A percentile compares a stretch with the other conserved stretches of the same genome.
Evolutionary conservation across 106 monocot species (phyloP).

Genomic region (Narthecium ossifragum): DNA sequence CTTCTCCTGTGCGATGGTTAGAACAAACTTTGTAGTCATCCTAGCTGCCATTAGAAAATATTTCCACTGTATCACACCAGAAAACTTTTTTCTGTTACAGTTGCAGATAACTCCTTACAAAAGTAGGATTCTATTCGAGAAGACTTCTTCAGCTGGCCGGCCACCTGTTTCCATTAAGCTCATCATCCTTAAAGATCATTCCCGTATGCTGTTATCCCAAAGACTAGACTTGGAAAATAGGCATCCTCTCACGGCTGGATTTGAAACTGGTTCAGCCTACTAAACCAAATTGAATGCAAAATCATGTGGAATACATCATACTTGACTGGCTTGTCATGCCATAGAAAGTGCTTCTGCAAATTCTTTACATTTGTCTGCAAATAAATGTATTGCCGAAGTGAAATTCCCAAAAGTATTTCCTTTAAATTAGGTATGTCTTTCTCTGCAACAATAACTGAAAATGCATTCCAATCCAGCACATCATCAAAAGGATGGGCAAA

Average conservation of each 20-base stretch:
- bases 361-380: constrained; percentile 57
- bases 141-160: too few relatives aligned
- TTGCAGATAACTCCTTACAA: too few relatives aligned
- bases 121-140: too few relatives aligned
- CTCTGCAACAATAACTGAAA: constrained; percentile 77
- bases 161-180: too few relatives aligned
- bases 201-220: too few relatives aligned
- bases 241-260: constrained; percentile 9
- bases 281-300: constrained; percentile 91
- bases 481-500: constrained; percentile 82
- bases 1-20: too few relatives aligned
- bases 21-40: too few relatives aligned
- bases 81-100: too few relatives aligned
- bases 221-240: too few relatives aligned
- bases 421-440: constrained; percentile 83
- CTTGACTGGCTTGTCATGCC: constrained; percentile 70
- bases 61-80: too few relatives aligned
- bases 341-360: constrained; percentile 85
- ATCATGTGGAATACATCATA: constrained; percentile 97
- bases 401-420: constrained; percentile 46
- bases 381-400: constrained; percentile 42
- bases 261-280: constrained; percentile 57
- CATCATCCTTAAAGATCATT: too few relatives aligned
- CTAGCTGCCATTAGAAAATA: too few relatives aligned
- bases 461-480: constrained; percentile 74